Evolutionary conservation across 768 basidiomycete species (phyloP), one percentile per base, ranked within the genome.

Genomic region (Postia placenta): DNA sequence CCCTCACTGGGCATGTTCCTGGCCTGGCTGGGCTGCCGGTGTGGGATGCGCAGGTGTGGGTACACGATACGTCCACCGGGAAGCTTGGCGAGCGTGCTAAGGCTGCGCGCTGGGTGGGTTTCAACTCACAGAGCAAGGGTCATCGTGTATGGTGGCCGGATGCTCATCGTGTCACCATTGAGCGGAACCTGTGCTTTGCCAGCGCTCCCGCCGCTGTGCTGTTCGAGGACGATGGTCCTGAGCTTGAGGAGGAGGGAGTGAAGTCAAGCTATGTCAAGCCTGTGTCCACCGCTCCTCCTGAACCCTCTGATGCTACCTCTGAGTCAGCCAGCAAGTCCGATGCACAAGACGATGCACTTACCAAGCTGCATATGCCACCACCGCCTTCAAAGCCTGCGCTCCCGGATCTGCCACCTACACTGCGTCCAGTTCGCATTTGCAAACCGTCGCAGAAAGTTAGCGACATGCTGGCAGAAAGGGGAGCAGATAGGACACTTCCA

Each of bases 61-160:
- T 24, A 56, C 45, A 37, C 19, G 22, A 36, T 23, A n/a, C 23
- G 25, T 26, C 23, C 11, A 19, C 20, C 9, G 35, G 33, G n/a
- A 64, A 64, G 45, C 45, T 59, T 0, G 57, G 54, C 5, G 36
- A 5, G 14, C 36, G 42, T 19, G 42, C 42, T 3, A 44, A 44
- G 25, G 9, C 42, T 24, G 45, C 45, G 0, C 49, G 51, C 7
- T 74, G 66, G 64, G 53, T 73, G 9, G 68, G 72, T 0, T 68
- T 64, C 56, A 64, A 70, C 49, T 46, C 60, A 1, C 53, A 66
- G 20, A 66, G 63, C 45, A 64, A 60, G 19, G 65, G 60, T 0
- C 61, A 65, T 26, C 54, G 55, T 0, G 59, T 71, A n/a, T 72
- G 69, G 47, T 64, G 64, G 56, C 54, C 63, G 3, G 49, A 2